These are phyloP conservation scores for Tricladium varicosporioides DNA, from an alignment of 2,329 filamentous ascomycete genomes.

Conservation along the genomic window DNA sequence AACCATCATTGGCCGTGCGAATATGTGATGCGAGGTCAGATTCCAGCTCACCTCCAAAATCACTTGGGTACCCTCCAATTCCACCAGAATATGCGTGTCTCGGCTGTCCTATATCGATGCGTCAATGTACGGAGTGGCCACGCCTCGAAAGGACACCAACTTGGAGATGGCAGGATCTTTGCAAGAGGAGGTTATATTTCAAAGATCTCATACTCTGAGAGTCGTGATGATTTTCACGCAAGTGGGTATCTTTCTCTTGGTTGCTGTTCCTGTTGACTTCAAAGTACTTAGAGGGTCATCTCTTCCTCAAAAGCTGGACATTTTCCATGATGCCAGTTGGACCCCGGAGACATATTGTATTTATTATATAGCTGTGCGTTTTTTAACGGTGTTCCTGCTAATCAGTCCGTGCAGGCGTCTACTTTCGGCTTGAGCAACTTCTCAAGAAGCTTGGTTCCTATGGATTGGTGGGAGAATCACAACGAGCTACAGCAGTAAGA, in stretches of 20 bases:
- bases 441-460: not conserved
- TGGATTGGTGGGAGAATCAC: not conserved
- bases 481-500: not conserved
- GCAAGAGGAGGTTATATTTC: conserved; percentile 2
- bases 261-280: too few species aligned
- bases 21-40: conserved; percentile 1
- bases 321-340: too few species aligned
- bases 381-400: too few species aligned
- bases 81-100: not conserved
- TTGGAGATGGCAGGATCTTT: conserved; percentile 3
- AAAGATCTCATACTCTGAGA: conserved; percentile 3
- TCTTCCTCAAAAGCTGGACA: too few species aligned
- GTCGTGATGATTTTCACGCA: not conserved
- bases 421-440: not conserved
- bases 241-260: too few species aligned
- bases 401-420: not conserved
- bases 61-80: not conserved
- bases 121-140: conserved; percentile 6
- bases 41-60: conserved; percentile 2
- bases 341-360: too few species aligned
- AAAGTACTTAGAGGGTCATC: too few species aligned
- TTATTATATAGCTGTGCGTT: too few species aligned
- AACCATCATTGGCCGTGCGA: conserved; percentile 11
- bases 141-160: conserved; percentile 11
- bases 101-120: not conserved